A percentile compares a stretch with the other conserved stretches of the same genome.
Conservation (phyloP, 805 yeast genomes). For the Ogataea thermomethanolica region DNA sequence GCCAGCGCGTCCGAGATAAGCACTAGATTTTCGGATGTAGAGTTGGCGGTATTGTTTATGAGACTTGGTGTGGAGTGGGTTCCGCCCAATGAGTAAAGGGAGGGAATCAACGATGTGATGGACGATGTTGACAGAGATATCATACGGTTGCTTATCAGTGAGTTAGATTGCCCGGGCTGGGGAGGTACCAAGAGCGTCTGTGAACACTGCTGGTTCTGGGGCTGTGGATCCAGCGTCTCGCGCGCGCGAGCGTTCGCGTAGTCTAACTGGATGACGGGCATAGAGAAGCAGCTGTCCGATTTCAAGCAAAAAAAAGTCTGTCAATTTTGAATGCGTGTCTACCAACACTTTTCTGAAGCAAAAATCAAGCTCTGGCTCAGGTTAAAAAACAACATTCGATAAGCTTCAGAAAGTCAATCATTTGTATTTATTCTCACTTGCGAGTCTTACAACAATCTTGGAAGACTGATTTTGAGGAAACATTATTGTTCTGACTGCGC, state of each 20-base stretch:
- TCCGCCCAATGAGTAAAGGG: slow-evolving; percentile 26
- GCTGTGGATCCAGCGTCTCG: slow-evolving; percentile 6
- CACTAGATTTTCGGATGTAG: slow-evolving; percentile 13
- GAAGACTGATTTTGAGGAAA: not conserved
- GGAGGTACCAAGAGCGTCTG: slow-evolving; percentile 3
- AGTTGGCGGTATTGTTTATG: slow-evolving; percentile 13
- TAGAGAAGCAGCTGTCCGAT: not conserved
- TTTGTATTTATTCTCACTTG: not conserved
- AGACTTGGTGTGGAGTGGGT: slow-evolving; percentile 25
- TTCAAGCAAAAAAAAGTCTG: slow-evolving; percentile 1
- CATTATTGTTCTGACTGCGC: not conserved
- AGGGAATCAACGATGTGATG: slow-evolving; percentile 30
- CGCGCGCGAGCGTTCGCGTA: slow-evolving; percentile 5
- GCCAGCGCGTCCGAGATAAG: slow-evolving; percentile 52
- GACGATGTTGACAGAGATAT: slow-evolving; percentile 33
- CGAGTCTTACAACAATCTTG: not conserved
- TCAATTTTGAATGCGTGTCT: slow-evolving; percentile 1
- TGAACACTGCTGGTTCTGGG: slow-evolving; percentile 2
- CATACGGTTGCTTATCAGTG: slow-evolving; percentile 24
- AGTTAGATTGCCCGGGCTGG: not conserved
- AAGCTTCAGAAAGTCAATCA: not conserved
- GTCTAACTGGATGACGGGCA: slow-evolving; percentile 7
- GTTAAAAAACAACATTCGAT: not conserved
- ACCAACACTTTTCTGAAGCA: slow-evolving; percentile 3
- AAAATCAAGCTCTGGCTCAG: slow-evolving; percentile 1